These are phyloP conservation scores for Cladosporium phlei DNA, from an alignment of 2,329 filamentous ascomycete genomes.

Conservation along the genomic window DNA sequence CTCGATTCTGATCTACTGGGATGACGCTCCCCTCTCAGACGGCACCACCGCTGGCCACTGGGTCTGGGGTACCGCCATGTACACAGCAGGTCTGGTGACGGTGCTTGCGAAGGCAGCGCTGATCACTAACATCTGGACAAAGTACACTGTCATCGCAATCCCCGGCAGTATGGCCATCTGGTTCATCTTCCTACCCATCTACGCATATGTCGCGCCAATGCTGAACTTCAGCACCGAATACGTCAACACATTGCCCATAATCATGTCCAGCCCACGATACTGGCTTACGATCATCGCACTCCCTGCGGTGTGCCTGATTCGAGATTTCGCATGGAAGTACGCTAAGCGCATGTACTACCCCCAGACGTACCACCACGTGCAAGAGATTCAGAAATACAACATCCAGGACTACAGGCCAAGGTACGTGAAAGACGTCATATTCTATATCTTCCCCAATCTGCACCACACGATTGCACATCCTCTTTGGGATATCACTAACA, in stretches of 20 bases:
- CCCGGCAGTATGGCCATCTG: constrained; percentile 89
- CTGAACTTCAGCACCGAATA: constrained; percentile 79
- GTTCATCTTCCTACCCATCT: constrained; percentile 84
- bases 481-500: constrained; percentile 15
- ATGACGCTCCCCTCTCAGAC: constrained; percentile 72
- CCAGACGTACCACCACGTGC: constrained; percentile 94
- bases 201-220: constrained; percentile 80
- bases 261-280: constrained; percentile 79
- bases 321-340: constrained; percentile 97
- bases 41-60: constrained; percentile 86
- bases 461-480: neutral
- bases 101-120: constrained; percentile 92
- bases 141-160: constrained; percentile 93
- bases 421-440: constrained; percentile 47
- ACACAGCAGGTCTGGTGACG: constrained; percentile 87
- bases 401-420: constrained; percentile 97
- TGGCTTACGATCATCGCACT: constrained; percentile 85
- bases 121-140: constrained; percentile 97
- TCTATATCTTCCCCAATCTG: neutral
- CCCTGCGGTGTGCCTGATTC: constrained; percentile 72
- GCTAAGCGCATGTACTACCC: constrained; percentile 95
- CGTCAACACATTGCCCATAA: constrained; percentile 70
- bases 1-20: constrained; percentile 72
- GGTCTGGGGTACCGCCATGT: constrained; percentile 95
- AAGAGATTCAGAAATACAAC: constrained; percentile 99